Conservation (phyloP, 495 filamentous ascomycete species). For the Trichoderma gamsii region DNA sequence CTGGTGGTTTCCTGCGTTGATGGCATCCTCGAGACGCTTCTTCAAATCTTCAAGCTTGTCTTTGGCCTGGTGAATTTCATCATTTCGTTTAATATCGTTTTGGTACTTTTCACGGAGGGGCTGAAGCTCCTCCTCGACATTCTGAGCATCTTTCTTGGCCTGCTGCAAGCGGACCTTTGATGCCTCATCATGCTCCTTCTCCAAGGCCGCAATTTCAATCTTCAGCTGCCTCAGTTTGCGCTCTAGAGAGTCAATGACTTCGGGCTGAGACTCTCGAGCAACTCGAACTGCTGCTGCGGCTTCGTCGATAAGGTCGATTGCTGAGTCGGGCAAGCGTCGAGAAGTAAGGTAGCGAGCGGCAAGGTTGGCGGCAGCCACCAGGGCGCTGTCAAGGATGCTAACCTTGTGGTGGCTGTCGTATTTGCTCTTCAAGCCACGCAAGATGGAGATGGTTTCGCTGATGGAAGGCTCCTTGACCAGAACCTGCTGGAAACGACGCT, state of each 20-base stretch:
- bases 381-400: slow-evolving; percentile 85
- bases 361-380: slow-evolving; percentile 82
- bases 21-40: slow-evolving; percentile 87
- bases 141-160: slow-evolving; percentile 84
- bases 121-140: slow-evolving; percentile 83
- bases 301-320: slow-evolving; percentile 93
- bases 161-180: slow-evolving; percentile 71
- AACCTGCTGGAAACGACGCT: slow-evolving; percentile 97
- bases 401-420: slow-evolving; percentile 99
- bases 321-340: slow-evolving; percentile 87
- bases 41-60: slow-evolving; percentile 83
- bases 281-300: slow-evolving; percentile 92
- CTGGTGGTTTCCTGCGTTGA: slow-evolving; percentile 71
- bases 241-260: slow-evolving; percentile 88
- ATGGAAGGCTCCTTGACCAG: slow-evolving; percentile 88
- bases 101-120: slow-evolving; percentile 95
- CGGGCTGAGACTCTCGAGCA: slow-evolving; percentile 89
- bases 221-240: slow-evolving; percentile 80
- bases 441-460: slow-evolving; percentile 88
- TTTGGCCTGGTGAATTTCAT: slow-evolving; percentile 92
- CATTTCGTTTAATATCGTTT: slow-evolving; percentile 77
- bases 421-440: slow-evolving; percentile 91
- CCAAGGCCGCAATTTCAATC: slow-evolving; percentile 93
- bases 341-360: slow-evolving; percentile 88
- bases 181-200: slow-evolving; percentile 90